Base-by-base conservation (phyloP, 2,329 filamentous ascomycete species). In the Penicillium brevicompactum region DNA sequence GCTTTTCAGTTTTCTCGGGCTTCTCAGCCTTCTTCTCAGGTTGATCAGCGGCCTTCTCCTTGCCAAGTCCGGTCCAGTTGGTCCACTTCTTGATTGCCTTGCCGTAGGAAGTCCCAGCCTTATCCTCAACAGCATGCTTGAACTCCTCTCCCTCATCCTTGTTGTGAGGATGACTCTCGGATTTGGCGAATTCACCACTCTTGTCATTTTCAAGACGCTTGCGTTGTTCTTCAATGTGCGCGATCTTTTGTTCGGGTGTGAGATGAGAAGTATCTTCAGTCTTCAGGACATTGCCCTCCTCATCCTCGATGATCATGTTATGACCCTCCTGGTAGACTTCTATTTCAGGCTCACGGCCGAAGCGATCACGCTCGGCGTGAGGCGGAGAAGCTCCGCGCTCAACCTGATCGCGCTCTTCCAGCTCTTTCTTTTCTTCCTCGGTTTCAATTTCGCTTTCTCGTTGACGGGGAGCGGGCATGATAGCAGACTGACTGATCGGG, bases 401-500 rank as follows among this genome's bases (percentile, higher is more conserved):
- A 41, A 66, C 63, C 40, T 48, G 57, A 30, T 72, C 67, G 6
- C 67, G 61, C 50, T 72, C 59, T 47, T 66, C 68, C 3, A 51
- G 49, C 41, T 67, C 61, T 22, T 66, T 60, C 52, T 59, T 65
- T 16, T 59, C 57, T 16, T 62, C 63, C 7, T 66, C 66, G 6
- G 49, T 63, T 34, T 53, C 62, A 5, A 41, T 46, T 34, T 68
- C 49, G 74, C 66, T 14, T 70, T 70, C 80, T 56, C 24, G 24
- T 27, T 65, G 62, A 57, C 66, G 74, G 46, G 77, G 75, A 34
- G 47, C 47, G 7, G 94, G 94, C 61, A 84, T 87, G 64, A 97
- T 97, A 22, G 94, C 94, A 34, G 93, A 96, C 68, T 95, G 87
- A 57, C 85, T 90, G 63, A 97, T 88, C 3, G 92, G 94, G 0